These are phyloP conservation scores for Trichoderma erinaceum DNA, from an alignment of 495 filamentous ascomycete genomes.

Conservation along the genomic window DNA sequence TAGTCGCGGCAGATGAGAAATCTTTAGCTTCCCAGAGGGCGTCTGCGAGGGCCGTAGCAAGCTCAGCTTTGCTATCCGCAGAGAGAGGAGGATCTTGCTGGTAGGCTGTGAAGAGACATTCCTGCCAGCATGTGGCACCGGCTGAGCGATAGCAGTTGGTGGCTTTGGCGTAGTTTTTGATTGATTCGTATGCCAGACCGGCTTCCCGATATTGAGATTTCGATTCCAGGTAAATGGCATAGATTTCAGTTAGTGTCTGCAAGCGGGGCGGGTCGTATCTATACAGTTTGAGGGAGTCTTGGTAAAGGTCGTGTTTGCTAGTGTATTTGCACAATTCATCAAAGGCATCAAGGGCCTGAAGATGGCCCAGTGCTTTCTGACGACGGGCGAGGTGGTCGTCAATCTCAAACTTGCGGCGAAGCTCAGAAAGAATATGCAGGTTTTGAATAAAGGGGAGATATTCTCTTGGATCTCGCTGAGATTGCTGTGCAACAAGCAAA, in stretches of 20 bases:
- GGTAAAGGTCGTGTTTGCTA: slow-evolving; percentile 72
- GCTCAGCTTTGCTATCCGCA: slow-evolving; percentile 48
- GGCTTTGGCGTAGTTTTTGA: slow-evolving; percentile 63
- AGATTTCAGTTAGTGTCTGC: slow-evolving; percentile 59
- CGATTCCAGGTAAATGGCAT: slow-evolving; percentile 69
- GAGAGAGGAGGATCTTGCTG: slow-evolving; percentile 50
- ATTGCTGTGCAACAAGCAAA: slow-evolving; percentile 86
- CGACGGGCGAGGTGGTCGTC: slow-evolving; percentile 77
- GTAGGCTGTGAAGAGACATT: slow-evolving; percentile 75
- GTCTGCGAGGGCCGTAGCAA: slow-evolving; percentile 63
- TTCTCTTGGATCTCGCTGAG: slow-evolving; percentile 91
- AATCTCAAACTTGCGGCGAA: slow-evolving; percentile 72
- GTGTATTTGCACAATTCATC: slow-evolving; percentile 71
- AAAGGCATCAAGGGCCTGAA: slow-evolving; percentile 59
- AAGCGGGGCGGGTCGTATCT: slow-evolving; percentile 61
- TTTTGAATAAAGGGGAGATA: slow-evolving; percentile 91
- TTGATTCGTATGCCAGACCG: slow-evolving; percentile 80
- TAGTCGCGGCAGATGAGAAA: slow-evolving; percentile 68
- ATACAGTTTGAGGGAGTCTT: slow-evolving; percentile 71
- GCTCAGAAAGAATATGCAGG: slow-evolving; percentile 62
- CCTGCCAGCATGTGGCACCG: slow-evolving; percentile 70
- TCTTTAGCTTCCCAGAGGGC: slow-evolving; percentile 74
- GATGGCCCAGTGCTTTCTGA: slow-evolving; percentile 68
- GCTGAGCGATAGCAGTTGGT: slow-evolving; percentile 73
- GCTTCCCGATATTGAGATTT: slow-evolving; percentile 76